phyloP scores from a whole-genome alignment of 306 rosid species.

The Styphnolobium japonicum region DNA sequence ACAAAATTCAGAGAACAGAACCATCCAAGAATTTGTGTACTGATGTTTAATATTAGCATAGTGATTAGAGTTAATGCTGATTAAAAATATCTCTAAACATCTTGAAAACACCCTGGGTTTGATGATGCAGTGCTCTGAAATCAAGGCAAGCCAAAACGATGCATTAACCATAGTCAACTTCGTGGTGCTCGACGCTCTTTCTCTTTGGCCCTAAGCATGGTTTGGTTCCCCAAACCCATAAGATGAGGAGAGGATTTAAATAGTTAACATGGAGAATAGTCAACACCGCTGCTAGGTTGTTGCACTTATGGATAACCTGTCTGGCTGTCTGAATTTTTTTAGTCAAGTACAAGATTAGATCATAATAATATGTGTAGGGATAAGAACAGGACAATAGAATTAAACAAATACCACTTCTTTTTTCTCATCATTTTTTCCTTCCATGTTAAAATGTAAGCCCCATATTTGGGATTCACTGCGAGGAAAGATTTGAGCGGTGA shows the following conservation, averaged over 20 bases:
- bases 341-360: not conserved
- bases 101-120: not conserved
- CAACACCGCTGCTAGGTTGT: slow-evolving; percentile 17
- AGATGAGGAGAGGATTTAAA: not conserved
- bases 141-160: slow-evolving; percentile 29
- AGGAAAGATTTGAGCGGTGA: not conserved
- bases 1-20: slow-evolving; percentile 33
- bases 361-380: not conserved
- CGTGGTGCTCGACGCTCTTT: slow-evolving; percentile 22
- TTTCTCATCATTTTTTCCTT: not conserved
- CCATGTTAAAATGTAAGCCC: not conserved
- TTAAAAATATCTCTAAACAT: not conserved
- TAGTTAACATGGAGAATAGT: not conserved
- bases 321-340: not conserved
- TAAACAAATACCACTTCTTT: too few species aligned
- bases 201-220: slow-evolving; percentile 27
- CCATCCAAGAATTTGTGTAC: slow-evolving; percentile 42
- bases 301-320: not conserved
- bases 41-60: not conserved
- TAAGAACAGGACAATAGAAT: too few species aligned
- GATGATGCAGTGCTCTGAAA: slow-evolving; percentile 34
- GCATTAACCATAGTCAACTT: slow-evolving; percentile 37
- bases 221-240: slow-evolving; percentile 21
- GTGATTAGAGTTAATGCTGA: not conserved
- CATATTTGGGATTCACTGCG: not conserved